Percentiles rank a stretch among this genome's conserved stretches.
Evolutionary conservation across 1,139 yeast genomes (phyloP).

Genomic region (Candida buenavistaensis): DNA sequence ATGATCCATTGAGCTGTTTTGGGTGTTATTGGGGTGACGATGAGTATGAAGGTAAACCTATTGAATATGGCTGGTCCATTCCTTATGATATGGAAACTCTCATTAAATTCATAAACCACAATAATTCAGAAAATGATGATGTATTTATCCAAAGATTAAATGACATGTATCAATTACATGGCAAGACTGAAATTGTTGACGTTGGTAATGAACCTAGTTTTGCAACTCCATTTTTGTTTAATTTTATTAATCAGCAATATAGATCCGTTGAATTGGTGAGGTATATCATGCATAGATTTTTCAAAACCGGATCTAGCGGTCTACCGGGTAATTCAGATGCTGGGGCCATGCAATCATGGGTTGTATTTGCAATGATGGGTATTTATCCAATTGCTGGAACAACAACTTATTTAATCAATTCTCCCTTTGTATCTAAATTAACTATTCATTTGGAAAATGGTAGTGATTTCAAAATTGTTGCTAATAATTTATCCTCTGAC

Average conservation of each 20-base stretch:
- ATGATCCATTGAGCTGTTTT: slow-evolving; percentile 30
- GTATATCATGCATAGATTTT: slow-evolving; percentile 28
- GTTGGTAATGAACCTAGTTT: slow-evolving; percentile 39
- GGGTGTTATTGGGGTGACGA: slow-evolving; percentile 50
- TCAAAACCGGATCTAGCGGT: slow-evolving; percentile 19
- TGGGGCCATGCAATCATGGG: slow-evolving; percentile 44
- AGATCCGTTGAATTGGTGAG: slow-evolving; percentile 33
- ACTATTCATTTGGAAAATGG: slow-evolving; percentile 27
- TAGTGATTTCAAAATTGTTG: slow-evolving; percentile 24
- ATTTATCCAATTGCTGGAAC: slow-evolving; percentile 40
- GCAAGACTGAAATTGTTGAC: slow-evolving; percentile 27
- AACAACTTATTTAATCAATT: slow-evolving; percentile 31
- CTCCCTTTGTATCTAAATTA: slow-evolving; percentile 31
- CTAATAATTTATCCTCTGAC: slow-evolving; percentile 23
- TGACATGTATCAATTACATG: slow-evolving; percentile 35
- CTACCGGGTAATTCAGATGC: slow-evolving; percentile 43
- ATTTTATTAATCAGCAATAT: slow-evolving; percentile 27
- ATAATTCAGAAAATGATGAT: slow-evolving; percentile 16
- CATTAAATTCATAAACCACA: slow-evolving; percentile 23
- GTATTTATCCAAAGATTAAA: slow-evolving; percentile 30
- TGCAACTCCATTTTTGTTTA: slow-evolving; percentile 32
- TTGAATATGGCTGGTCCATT: slow-evolving; percentile 52
- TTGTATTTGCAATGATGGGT: slow-evolving; percentile 34
- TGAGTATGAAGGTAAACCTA: slow-evolving; percentile 63
- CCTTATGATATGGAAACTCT: slow-evolving; percentile 34